Conservation (phyloP, 108 stramenopile species). For the Cyclotella sp. region DNA sequence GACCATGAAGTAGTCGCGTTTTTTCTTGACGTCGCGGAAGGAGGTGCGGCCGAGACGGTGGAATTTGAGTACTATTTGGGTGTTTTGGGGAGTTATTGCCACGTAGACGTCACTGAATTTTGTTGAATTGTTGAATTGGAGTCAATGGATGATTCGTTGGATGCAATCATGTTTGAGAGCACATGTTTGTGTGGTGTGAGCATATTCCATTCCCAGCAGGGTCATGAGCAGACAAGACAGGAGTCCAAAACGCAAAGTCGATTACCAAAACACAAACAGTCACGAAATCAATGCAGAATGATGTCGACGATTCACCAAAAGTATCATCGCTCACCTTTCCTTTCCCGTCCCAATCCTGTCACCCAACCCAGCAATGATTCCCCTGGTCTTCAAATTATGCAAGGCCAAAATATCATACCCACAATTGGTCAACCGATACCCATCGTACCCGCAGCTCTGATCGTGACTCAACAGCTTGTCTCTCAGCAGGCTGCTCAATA, state of each 20-base stretch:
- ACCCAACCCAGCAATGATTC: slow-evolving; percentile 88
- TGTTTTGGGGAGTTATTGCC: slow-evolving; percentile 74
- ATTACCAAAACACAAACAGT: neutral
- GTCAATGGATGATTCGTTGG: too few relatives aligned
- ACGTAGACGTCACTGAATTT: slow-evolving; percentile 71
- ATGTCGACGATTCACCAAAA: too few relatives aligned
- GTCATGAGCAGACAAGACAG: too few relatives aligned
- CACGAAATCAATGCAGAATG: slow-evolving; percentile 57
- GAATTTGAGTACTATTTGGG: slow-evolving; percentile 94
- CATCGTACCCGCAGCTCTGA: slow-evolving; percentile 89
- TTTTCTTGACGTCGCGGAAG: slow-evolving; percentile 96
- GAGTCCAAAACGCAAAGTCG: too few relatives aligned
- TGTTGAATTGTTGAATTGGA: neutral
- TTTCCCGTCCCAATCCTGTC: slow-evolving; percentile 99
- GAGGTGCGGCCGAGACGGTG: slow-evolving; percentile 98
- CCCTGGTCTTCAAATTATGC: slow-evolving; percentile 78
- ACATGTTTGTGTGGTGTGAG: too few relatives aligned
- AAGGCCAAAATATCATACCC: slow-evolving; percentile 99
- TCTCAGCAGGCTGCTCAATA: slow-evolving; percentile 84
- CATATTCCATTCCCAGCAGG: too few relatives aligned
- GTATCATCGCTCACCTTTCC: slow-evolving; percentile 68
- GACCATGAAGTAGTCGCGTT: slow-evolving; percentile 95
- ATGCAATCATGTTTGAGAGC: too few relatives aligned
- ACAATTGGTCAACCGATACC: slow-evolving; percentile 95
- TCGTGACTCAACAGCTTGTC: slow-evolving; percentile 97